These are phyloP conservation scores for Vickermania spadyakhi DNA, from an alignment of 208 protist genomes.

Conservation along the genomic window DNA sequence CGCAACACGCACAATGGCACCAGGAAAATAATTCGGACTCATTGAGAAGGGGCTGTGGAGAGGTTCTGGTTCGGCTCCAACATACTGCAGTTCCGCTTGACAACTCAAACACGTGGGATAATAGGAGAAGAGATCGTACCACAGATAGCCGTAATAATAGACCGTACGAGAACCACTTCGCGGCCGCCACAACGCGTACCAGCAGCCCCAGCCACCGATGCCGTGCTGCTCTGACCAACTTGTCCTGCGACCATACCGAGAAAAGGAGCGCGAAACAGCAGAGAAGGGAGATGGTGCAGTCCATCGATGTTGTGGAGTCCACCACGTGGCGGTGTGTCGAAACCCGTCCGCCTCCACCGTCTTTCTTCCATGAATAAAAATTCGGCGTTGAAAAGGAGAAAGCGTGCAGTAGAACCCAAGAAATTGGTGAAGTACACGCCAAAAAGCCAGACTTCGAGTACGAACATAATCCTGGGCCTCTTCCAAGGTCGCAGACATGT, in stretches of 20 bases:
- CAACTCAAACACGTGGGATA: too few species aligned
- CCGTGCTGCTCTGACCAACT: constrained; percentile 12
- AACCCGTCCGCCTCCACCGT: too few species aligned
- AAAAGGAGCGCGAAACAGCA: too few species aligned
- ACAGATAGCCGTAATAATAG: too few species aligned
- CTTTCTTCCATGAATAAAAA: constrained; percentile 10
- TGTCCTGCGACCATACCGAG: too few species aligned
- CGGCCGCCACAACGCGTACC: constrained; percentile 29
- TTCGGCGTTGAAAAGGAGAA: constrained; percentile 24
- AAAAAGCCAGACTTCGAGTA: constrained; percentile 25
- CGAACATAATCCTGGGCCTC: constrained; percentile 35
- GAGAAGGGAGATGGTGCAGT: too few species aligned
- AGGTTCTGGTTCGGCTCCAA: too few species aligned
- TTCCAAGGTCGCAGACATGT: constrained; percentile 29
- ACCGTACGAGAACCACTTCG: not conserved
- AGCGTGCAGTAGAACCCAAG: constrained; percentile 19
- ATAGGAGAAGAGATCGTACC: too few species aligned
- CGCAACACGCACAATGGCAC: constrained; percentile 22
- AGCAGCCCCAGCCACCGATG: constrained; percentile 38
- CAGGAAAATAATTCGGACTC: too few species aligned
- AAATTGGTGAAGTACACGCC: constrained; percentile 43
- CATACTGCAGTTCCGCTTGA: too few species aligned
- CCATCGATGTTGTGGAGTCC: constrained; percentile 14
- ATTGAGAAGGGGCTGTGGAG: too few species aligned
- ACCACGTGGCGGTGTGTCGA: constrained; percentile 25